Conservation (phyloP, 768 basidiomycete genomes). For the Rhodotorula kratochvilovae region DNA sequence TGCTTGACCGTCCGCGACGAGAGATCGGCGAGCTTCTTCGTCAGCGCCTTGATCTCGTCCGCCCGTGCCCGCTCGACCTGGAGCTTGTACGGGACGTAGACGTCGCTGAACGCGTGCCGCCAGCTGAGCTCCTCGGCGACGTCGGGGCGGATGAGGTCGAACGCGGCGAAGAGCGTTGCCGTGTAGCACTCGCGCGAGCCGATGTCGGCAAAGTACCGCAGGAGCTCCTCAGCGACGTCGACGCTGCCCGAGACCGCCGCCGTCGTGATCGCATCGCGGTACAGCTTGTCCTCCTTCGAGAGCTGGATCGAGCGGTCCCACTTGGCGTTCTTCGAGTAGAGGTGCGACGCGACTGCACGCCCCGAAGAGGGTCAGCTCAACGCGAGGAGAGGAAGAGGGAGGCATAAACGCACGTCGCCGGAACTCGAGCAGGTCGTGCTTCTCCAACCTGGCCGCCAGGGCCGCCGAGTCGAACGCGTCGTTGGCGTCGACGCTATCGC, state of each 20-base stretch:
- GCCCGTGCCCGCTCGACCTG: slow-evolving; percentile 16
- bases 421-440: slow-evolving; percentile 90
- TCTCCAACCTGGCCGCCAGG: slow-evolving; percentile 78
- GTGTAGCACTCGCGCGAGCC: slow-evolving; percentile 98
- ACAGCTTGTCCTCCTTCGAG: slow-evolving; percentile 92
- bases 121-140: slow-evolving; percentile 91
- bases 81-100: slow-evolving; percentile 75
- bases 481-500: slow-evolving; percentile 95
- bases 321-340: slow-evolving; percentile 95
- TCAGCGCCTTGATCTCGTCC: slow-evolving; percentile 67
- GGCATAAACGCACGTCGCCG: slow-evolving; percentile 54
- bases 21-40: no score
- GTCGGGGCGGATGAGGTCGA: slow-evolving; percentile 89
- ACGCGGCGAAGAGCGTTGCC: slow-evolving; percentile 77
- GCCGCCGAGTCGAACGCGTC: slow-evolving; percentile 93
- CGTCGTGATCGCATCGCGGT: slow-evolving; percentile 93
- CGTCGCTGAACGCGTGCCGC: slow-evolving; percentile 93
- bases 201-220: slow-evolving; percentile 95
- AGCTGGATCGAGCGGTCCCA: slow-evolving; percentile 89
- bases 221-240: slow-evolving; percentile 87
- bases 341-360: slow-evolving; percentile 67
- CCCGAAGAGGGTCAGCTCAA: background rate
- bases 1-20: slow-evolving; percentile 81
- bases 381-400: background rate
- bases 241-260: slow-evolving; percentile 76